A percentile compares a stretch with the other conserved stretches of the same genome.
Conservation (phyloP, 192 early-diverging fungal genomes). For the Podila epigama region DNA sequence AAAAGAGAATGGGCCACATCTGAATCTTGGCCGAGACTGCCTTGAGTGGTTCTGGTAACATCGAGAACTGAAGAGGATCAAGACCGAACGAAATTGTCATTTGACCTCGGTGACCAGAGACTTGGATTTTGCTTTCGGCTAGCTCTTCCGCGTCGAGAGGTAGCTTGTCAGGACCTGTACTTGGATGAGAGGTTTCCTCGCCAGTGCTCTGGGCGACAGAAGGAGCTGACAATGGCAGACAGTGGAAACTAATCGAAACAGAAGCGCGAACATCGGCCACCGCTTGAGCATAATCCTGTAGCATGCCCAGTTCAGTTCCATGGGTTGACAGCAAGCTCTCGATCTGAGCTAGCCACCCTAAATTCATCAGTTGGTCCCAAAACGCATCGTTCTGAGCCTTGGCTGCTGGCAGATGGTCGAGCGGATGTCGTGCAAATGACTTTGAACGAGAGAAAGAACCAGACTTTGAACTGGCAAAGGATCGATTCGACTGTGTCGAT, state of each 20-base stretch:
- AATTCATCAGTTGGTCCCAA: conserved; percentile 30
- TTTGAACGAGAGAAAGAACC: not conserved
- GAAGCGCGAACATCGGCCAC: conserved; percentile 21
- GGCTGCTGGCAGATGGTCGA: conserved; percentile 20
- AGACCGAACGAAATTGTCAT: conserved; percentile 27
- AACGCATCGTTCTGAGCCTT: conserved; percentile 26
- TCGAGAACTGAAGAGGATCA: conserved; percentile 28
- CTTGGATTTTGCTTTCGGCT: conserved; percentile 14
- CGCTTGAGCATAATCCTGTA: conserved; percentile 36
- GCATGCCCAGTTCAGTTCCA: conserved; percentile 38
- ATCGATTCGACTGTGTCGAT: conserved; percentile 12
- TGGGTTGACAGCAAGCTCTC: conserved; percentile 37
- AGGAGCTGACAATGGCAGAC: conserved; percentile 3
- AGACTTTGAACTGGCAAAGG: conserved; percentile 3
- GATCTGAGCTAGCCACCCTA: conserved; percentile 44
- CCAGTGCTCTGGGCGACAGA: no score
- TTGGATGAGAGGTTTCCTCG: not conserved
- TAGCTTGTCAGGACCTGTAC: not conserved
- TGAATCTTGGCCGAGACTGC: conserved; percentile 23
- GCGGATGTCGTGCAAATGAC: not conserved
- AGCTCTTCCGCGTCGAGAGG: conserved; percentile 9
- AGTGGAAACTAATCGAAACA: conserved; percentile 26
- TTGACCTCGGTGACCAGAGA: conserved; percentile 29
- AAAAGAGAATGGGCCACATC: conserved; percentile 27
- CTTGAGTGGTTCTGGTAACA: conserved; percentile 27